Percentiles rank a stretch among this genome's conserved stretches.
Evolutionary conservation across 768 basidiomycete species (phyloP).

Genomic region (Lentinus brumalis): DNA sequence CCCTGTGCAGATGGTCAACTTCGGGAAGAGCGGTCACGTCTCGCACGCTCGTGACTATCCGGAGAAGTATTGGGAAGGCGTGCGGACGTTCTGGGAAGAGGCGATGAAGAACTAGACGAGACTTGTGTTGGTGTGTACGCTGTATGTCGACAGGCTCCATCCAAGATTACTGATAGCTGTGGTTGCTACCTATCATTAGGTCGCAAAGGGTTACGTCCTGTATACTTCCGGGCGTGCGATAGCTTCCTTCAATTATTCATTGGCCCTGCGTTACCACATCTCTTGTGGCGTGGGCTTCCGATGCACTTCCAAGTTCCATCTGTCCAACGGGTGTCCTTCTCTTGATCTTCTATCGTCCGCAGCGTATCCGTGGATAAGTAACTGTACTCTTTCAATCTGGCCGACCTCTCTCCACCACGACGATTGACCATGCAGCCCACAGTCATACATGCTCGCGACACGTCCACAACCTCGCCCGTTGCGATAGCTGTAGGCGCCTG

Average conservation of each 20-base stretch:
- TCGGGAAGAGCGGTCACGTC: slow-evolving; percentile 39
- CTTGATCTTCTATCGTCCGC: no score
- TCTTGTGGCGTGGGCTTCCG: no score
- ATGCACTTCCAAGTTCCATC: no score
- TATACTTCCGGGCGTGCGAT: neutral
- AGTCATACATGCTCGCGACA: no score
- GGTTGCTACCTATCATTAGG: neutral
- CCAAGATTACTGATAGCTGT: neutral
- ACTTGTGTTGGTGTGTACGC: neutral
- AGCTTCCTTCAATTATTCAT: neutral
- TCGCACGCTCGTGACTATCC: slow-evolving; percentile 31
- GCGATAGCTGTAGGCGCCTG: no score
- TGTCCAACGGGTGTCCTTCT: no score
- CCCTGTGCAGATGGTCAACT: slow-evolving; percentile 32
- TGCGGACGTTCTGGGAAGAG: slow-evolving; percentile 21
- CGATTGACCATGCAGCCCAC: no score
- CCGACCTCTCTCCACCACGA: no score
- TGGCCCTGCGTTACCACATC: no score
- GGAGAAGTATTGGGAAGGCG: slow-evolving; percentile 26
- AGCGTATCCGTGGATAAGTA: no score
- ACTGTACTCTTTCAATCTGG: no score
- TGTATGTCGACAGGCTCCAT: neutral
- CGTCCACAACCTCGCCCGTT: no score
- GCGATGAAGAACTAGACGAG: neutral
- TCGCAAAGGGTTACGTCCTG: neutral